Base-by-base conservation (phyloP, 208 protist species). In the Tetramitus jugosus region DNA sequence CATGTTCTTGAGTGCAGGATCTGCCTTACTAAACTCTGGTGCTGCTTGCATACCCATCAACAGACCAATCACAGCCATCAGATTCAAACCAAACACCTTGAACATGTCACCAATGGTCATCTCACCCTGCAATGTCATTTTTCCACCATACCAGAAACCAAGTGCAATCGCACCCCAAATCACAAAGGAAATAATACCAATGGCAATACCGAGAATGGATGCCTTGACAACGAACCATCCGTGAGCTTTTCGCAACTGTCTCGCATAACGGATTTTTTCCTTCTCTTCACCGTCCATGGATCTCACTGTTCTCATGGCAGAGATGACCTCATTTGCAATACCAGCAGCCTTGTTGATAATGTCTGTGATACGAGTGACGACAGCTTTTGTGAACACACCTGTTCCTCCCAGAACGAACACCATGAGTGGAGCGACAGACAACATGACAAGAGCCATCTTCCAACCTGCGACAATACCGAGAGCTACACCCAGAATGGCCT, bases 1-100 rank as follows among this genome's bases (percentile, higher is more conserved):
- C 1, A 75, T 14, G 13, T 6, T 60, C n/a, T n/a, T 33, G 35
- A 13, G 17, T 20, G 20, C 29, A 13, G 35, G 26, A 29, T 29
- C 29, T 49, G 65, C 4, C 10, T 71, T 71, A 33, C 4, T 35
- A 2, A 71, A 46, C n/a, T 71, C 39, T 31, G 35, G 65, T 7
- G 49, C 31, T 8, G 10, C 13, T 4, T 4, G 10, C 26, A 23
- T 31, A 31, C 39, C 65, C 35, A 37, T 17, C 1, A 7, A 31
- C 3, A 71, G 10, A 71, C 39, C 65, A 14, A 71, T 17, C 23
- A 71, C 40, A 49, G 10, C 65, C 10, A 71, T 71, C n/a, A 71
- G 17, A 35, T 49, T 71, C 2, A 35, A 13, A 71, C 65, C 65
- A 49, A 71, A 49, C 1, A 71, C 65, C 26, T 71, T 23, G 10